These are phyloP conservation scores for Erythrobasidium hasegawianum DNA, from an alignment of 1,284 basidiomycete species.

Conservation along the genomic window DNA sequence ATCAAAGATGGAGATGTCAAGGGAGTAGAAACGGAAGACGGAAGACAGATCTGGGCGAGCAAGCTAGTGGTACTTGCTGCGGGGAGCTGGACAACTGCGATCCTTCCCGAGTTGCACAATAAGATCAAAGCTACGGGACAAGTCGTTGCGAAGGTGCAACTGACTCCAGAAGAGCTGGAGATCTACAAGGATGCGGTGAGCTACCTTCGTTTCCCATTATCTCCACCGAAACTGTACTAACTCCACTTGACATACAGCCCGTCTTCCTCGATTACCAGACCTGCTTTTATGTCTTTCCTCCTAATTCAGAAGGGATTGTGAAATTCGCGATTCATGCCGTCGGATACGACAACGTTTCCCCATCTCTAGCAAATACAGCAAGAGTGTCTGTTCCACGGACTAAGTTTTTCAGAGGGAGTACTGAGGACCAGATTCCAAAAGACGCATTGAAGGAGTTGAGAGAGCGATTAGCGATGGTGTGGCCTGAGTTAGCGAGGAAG, in stretches of 20 bases:
- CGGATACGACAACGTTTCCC: slow-evolving; percentile 59
- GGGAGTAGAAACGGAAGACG: slow-evolving; percentile 65
- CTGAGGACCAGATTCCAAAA: slow-evolving; percentile 56
- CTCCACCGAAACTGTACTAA: too few relatives aligned
- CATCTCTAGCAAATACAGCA: slow-evolving; percentile 7
- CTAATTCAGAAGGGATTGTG: slow-evolving; percentile 63
- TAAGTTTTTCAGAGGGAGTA: slow-evolving; percentile 7
- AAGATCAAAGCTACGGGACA: slow-evolving; percentile 67
- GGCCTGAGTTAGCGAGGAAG: slow-evolving; percentile 66
- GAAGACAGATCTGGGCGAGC: slow-evolving; percentile 55
- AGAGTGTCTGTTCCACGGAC: slow-evolving; percentile 18
- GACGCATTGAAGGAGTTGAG: slow-evolving; percentile 56
- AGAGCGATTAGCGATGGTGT: slow-evolving; percentile 57
- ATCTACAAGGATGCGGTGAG: slow-evolving; percentile 54
- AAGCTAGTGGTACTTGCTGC: slow-evolving; percentile 63
- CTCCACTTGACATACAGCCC: too few relatives aligned
- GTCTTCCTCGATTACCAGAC: slow-evolving; percentile 23
- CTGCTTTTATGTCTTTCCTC: slow-evolving; percentile 51
- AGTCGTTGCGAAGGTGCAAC: slow-evolving; percentile 65
- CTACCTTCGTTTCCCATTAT: too few relatives aligned
- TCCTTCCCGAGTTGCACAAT: slow-evolving; percentile 62
- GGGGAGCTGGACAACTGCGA: slow-evolving; percentile 77
- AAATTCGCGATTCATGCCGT: slow-evolving; percentile 70
- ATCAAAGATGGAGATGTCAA: slow-evolving; percentile 53
- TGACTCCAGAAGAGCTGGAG: slow-evolving; percentile 65